A percentile compares a stretch with the other conserved stretches of the same genome.
These are phyloP conservation scores for Torulaspora gathmanii DNA, from an alignment of 805 yeast genomes.

Conservation along the genomic window DNA sequence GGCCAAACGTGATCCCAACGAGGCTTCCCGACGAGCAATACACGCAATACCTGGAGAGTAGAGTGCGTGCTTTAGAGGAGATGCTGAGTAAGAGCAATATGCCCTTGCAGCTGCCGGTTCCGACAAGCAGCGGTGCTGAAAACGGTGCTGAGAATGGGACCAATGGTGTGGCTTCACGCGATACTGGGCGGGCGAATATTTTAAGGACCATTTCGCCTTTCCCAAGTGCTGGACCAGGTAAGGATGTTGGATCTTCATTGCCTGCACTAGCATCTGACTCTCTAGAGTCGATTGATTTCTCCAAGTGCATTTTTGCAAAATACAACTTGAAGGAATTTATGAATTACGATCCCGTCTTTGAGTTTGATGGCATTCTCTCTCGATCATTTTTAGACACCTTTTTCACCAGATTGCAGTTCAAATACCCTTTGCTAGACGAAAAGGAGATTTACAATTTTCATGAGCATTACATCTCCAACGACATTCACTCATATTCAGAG, in stretches of 20 bases:
- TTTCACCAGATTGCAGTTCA: constrained; percentile 51
- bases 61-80: constrained; percentile 48
- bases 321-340: constrained; percentile 45
- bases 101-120: not conserved
- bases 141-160: not conserved
- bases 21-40: constrained; percentile 47
- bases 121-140: not conserved
- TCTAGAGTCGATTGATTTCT: constrained; percentile 39
- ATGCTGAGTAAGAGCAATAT: constrained; percentile 26
- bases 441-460: constrained; percentile 48
- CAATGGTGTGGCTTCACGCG: not conserved
- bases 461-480: constrained; percentile 43
- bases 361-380: constrained; percentile 47
- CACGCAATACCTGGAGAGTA: constrained; percentile 51
- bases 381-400: constrained; percentile 51
- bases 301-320: constrained; percentile 42
- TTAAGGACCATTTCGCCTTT: not conserved
- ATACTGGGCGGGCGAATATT: not conserved
- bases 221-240: not conserved
- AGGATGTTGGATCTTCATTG: not conserved
- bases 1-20: not conserved
- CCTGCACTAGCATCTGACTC: constrained; percentile 31
- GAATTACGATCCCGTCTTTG: constrained; percentile 47
- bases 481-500: constrained; percentile 36
- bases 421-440: constrained; percentile 53